Evolutionary conservation across 768 basidiomycete genomes (phyloP).

Genomic region (Tubosaeta brunneosetosa): DNA sequence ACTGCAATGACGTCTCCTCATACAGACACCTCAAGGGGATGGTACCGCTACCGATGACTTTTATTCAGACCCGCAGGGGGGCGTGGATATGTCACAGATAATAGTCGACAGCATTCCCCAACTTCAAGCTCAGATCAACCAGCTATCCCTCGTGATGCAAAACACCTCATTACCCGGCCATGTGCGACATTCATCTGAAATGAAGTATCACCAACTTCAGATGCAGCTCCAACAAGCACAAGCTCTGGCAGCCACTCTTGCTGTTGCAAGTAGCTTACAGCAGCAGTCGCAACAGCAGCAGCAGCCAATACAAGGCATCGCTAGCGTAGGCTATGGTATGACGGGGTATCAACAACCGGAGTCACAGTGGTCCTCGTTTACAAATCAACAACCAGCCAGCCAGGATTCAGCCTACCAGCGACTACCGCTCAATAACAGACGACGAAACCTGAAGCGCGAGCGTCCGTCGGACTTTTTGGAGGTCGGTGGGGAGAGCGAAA

Average conservation of each 20-base stretch:
- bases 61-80: slow-evolving; percentile 69
- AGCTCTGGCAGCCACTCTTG: slow-evolving; percentile 60
- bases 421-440: slow-evolving; percentile 74
- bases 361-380: slow-evolving; percentile 43
- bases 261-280: slow-evolving; percentile 51
- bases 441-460: slow-evolving; percentile 74
- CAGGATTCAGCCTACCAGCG: slow-evolving; percentile 88
- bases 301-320: slow-evolving; percentile 35
- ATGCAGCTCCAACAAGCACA: slow-evolving; percentile 79
- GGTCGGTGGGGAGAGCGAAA: slow-evolving; percentile 57
- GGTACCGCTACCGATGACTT: slow-evolving; percentile 53
- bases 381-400: slow-evolving; percentile 59
- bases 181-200: slow-evolving; percentile 75
- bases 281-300: slow-evolving; percentile 42
- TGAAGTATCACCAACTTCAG: slow-evolving; percentile 78
- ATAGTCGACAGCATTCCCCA: slow-evolving; percentile 73
- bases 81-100: slow-evolving; percentile 66
- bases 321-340: slow-evolving; percentile 39
- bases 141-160: slow-evolving; percentile 74
- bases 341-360: slow-evolving; percentile 39
- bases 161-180: slow-evolving; percentile 68
- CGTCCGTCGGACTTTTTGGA: slow-evolving; percentile 83
- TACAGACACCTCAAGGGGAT: slow-evolving; percentile 25
- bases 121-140: slow-evolving; percentile 80
- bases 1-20: slow-evolving; percentile 3